Evolutionary conservation across 202 grass and related monocot species (phyloP).

Genomic region (Zoysia matrella): DNA sequence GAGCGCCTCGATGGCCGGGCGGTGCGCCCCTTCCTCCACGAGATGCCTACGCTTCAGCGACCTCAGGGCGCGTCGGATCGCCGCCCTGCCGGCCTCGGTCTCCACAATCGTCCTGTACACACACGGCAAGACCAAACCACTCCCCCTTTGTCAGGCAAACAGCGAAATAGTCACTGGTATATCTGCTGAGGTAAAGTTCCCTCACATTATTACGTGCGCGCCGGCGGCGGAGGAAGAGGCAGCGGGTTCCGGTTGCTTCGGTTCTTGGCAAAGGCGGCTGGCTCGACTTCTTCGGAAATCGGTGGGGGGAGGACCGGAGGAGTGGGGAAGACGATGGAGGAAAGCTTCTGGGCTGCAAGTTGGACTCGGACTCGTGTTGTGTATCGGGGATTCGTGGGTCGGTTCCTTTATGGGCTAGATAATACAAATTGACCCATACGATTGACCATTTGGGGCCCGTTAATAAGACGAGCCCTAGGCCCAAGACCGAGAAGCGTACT

Average conservation of each 20-base stretch:
- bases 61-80: slow-evolving; percentile 57
- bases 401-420: neutral
- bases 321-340: neutral
- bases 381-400: neutral
- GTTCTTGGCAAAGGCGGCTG: slow-evolving; percentile 25
- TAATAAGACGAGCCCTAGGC: neutral
- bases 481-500: neutral
- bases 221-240: neutral
- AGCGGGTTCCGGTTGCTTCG: slow-evolving; percentile 34
- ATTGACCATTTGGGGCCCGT: neutral
- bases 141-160: slow-evolving; percentile 24
- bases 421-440: neutral
- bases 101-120: slow-evolving; percentile 72
- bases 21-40: slow-evolving; percentile 80
- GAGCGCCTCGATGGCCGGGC: slow-evolving; percentile 15
- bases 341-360: neutral
- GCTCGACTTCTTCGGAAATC: neutral
- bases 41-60: slow-evolving; percentile 67
- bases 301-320: neutral
- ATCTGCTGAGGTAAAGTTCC: neutral
- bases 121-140: slow-evolving; percentile 35
- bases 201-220: slow-evolving; percentile 24
- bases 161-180: neutral
- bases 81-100: slow-evolving; percentile 59
- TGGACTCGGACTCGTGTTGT: neutral